Evolutionary conservation across 345 rosid species (phyloP).

Genomic region (Conringia planisiliqua): DNA sequence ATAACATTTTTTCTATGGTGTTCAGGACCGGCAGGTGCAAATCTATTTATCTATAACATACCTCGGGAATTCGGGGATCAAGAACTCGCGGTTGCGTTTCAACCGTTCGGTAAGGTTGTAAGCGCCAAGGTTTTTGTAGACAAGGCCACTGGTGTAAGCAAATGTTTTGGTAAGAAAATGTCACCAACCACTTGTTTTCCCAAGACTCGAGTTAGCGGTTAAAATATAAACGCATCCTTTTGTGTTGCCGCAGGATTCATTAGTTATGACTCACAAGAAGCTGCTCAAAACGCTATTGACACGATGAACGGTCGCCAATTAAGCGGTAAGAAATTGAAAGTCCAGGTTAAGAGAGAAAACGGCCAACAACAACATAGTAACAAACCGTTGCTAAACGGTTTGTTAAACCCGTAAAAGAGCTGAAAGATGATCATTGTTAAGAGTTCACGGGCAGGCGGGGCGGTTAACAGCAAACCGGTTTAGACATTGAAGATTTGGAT

Average conservation of each 20-base stretch:
- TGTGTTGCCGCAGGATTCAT: slow-evolving; percentile 70
- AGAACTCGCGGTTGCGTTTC: slow-evolving; percentile 79
- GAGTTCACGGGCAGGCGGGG: not conserved
- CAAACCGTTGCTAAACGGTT: slow-evolving; percentile 23
- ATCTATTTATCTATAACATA: slow-evolving; percentile 93
- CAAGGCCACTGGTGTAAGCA: slow-evolving; percentile 89
- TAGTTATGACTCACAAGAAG: slow-evolving; percentile 77
- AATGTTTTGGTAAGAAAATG: slow-evolving; percentile 79
- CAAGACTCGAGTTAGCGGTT: not conserved
- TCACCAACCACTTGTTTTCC: not conserved
- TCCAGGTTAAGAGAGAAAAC: slow-evolving; percentile 95
- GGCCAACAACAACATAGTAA: slow-evolving; percentile 33
- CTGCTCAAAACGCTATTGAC: slow-evolving; percentile 80
- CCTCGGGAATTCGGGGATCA: slow-evolving; percentile 94
- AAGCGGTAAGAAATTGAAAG: slow-evolving; percentile 96
- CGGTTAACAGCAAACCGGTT: slow-evolving; percentile 32
- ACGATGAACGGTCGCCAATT: slow-evolving; percentile 85
- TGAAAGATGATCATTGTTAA: slow-evolving; percentile 9
- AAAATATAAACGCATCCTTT: not conserved
- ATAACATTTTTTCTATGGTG: not conserved
- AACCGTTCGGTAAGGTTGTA: slow-evolving; percentile 72
- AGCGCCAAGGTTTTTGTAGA: slow-evolving; percentile 94
- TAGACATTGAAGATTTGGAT: slow-evolving; percentile 2
- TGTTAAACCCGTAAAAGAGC: slow-evolving; percentile 3
- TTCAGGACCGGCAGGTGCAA: slow-evolving; percentile 95